Conservation (phyloP, 2,329 filamentous ascomycete species). For the Botryosphaeria dothidea region DNA sequence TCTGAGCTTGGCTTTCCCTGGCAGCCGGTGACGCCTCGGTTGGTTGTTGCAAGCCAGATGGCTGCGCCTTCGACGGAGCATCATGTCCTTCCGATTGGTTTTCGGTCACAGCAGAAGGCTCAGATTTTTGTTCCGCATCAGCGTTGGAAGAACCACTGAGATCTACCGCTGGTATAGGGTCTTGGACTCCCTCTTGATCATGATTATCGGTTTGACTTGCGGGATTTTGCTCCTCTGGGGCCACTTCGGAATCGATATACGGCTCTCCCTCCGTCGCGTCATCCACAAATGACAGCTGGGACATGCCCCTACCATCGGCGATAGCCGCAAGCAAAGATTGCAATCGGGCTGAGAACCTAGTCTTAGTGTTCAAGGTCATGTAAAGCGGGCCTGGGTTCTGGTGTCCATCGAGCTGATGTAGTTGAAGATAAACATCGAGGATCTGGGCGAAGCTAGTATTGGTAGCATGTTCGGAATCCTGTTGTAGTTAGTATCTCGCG, state of each 20-base stretch:
- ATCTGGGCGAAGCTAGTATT: constrained; percentile 52
- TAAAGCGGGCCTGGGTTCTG: constrained; percentile 58
- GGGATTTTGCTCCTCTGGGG: neutral
- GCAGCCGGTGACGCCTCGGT: neutral
- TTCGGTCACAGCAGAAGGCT: too few relatives aligned
- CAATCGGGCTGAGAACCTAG: constrained; percentile 56
- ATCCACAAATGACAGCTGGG: constrained; percentile 43
- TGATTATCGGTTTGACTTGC: neutral
- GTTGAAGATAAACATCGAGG: constrained; percentile 58
- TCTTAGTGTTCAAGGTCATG: constrained; percentile 56
- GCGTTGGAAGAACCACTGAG: neutral
- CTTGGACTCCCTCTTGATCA: neutral
- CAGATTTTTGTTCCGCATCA: neutral
- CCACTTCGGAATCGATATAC: constrained; percentile 15
- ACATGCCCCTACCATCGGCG: constrained; percentile 59
- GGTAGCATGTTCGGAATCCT: constrained; percentile 53
- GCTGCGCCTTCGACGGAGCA: neutral
- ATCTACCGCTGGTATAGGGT: neutral
- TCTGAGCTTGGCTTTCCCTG: neutral
- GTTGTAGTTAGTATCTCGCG: constrained; percentile 29
- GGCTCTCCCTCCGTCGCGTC: constrained; percentile 26
- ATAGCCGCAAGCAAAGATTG: constrained; percentile 54
- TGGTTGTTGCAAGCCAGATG: neutral
- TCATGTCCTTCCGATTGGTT: neutral
- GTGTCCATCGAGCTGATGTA: constrained; percentile 61